Evolutionary conservation across 108 stramenopile genomes (phyloP).

Genomic region (Cafeteria roenbergensis): DNA sequence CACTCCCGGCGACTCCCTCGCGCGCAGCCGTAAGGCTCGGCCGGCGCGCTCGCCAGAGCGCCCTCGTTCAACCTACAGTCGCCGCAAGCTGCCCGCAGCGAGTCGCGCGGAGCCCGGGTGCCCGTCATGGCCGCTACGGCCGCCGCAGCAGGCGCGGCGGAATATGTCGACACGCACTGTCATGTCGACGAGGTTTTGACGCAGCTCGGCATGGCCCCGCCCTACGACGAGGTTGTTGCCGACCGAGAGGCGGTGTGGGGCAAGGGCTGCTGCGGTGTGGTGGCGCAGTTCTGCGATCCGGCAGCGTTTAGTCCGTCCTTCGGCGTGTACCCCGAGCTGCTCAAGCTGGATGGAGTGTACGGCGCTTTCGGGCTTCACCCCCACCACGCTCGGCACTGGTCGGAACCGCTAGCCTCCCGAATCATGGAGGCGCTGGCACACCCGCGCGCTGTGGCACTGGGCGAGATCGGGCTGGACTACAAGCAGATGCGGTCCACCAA

Average conservation of each 20-base stretch:
- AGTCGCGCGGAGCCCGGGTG: no score
- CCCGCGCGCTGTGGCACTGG: not conserved
- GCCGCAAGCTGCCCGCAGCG: no score
- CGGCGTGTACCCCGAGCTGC: not conserved
- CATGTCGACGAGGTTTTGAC: not conserved
- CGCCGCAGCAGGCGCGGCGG: no score
- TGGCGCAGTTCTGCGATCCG: constrained; percentile 1
- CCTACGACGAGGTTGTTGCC: not conserved
- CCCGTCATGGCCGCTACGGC: no score
- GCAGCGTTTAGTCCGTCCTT: not conserved
- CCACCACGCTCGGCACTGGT: not conserved
- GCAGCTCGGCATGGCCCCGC: not conserved
- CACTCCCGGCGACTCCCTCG: no score
- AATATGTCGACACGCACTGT: not conserved
- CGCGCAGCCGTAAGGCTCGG: no score
- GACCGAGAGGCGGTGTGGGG: not conserved
- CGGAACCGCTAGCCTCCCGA: not conserved
- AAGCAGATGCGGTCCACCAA: not conserved
- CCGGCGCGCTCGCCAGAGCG: no score
- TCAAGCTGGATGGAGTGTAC: not conserved
- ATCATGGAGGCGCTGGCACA: not conserved
- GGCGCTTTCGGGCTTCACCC: not conserved
- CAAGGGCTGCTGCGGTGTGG: not conserved
- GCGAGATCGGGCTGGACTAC: constrained; percentile 1
- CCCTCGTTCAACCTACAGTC: no score